Conservation (phyloP, 768 basidiomycete species). For the Dioszegia crocea region DNA sequence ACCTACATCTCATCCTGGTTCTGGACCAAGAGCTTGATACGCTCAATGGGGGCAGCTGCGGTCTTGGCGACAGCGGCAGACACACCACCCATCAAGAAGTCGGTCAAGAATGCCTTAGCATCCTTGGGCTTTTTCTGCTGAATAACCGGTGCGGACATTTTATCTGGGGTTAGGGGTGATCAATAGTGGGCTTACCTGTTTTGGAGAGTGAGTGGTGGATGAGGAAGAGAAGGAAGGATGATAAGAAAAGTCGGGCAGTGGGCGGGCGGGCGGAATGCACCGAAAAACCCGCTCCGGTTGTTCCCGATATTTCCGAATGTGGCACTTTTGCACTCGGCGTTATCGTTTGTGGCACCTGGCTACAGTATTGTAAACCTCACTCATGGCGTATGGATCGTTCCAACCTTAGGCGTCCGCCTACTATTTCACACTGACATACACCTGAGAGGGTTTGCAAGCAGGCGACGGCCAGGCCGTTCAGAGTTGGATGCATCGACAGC, state of each 20-base stretch:
- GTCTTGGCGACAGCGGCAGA: conserved; percentile 90
- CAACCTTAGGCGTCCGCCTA: too few species aligned
- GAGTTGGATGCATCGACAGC: too few species aligned
- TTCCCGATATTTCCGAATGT: conserved; percentile 8
- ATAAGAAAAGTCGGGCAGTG: neutral
- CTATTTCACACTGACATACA: too few species aligned
- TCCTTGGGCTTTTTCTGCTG: conserved; percentile 66
- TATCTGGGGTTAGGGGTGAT: neutral
- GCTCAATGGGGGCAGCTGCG: conserved; percentile 98
- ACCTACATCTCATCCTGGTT: conserved; percentile 96
- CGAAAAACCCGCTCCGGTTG: conserved; percentile 1
- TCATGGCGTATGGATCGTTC: too few species aligned
- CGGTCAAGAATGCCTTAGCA: conserved; percentile 77
- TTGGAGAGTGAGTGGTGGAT: conserved; percentile 47
- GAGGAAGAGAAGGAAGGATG: conserved; percentile 50
- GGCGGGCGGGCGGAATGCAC: neutral
- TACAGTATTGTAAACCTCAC: too few species aligned
- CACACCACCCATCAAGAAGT: conserved; percentile 56
- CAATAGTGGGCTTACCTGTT: conserved; percentile 44
- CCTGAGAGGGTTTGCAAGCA: too few species aligned
- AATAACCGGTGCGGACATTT: conserved; percentile 12
- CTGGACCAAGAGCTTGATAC: conserved; percentile 96
- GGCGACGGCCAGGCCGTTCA: too few species aligned
- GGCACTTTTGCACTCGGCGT: conserved; percentile 10
- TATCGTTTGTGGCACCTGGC: neutral